Base-by-base conservation (phyloP, 306 rosid species). In the Hippophae rhamnoides region DNA sequence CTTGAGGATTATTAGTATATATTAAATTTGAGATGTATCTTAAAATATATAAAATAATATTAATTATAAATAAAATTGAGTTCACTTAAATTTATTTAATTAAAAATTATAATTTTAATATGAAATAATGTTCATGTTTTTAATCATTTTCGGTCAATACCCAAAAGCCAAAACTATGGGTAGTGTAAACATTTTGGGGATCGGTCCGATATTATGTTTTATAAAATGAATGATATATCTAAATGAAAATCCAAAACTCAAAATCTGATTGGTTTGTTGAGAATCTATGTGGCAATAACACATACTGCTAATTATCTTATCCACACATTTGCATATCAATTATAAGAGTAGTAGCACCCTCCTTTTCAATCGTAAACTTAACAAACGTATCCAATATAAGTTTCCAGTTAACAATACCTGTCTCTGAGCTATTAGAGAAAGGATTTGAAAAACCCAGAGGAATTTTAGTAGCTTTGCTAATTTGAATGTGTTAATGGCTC, bases 241-340 rank as follows among this genome's bases (percentile, higher is more conserved):
- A 31, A 31, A 0, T 18, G 45, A 78, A 79, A 79, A 82, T 82
- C 82, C 60, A 56, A 55, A 47, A 41, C 80, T 62, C 72, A 58
- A 57, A 61, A 14, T 50, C 65, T 62, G 43, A 82, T 79, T 82
- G 84, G 84, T 25, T 48, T 64, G 41, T 31, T 13, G 38, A 14
- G 60, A 67, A 60, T 72, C 61, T 76, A 81, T 62, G 57, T 61
- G 79, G 76, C 74, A 78, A 31, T 31, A 65, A 63, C 58, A 63
- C 82, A 73, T 80, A 66, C 78, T 67, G 63, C 70, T 26, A 76
- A 57, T 74, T 76, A 82, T 76, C 84, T 73, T 79, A 82, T 82
- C 88, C 76, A 13, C 66, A 43, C 61, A 66, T 5, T 59, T 64
- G 54, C 41, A 49, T 7, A 31, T 31, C 38, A 31, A 31, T 31